These are phyloP conservation scores for Skeletonema marinoi DNA, from an alignment of 108 stramenopile genomes.

Conservation along the genomic window DNA sequence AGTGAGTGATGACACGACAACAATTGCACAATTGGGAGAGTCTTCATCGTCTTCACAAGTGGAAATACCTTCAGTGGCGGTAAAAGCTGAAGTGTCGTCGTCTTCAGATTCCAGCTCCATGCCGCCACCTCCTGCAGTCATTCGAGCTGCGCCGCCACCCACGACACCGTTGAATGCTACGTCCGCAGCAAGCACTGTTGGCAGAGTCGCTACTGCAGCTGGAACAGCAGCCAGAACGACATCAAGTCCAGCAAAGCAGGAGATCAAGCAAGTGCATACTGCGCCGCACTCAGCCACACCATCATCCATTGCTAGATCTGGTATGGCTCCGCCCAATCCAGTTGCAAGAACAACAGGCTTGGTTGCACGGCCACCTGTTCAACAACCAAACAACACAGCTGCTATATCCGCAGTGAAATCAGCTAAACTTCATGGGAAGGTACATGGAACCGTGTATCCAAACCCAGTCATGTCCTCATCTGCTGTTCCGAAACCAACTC, in stretches of 20 bases:
- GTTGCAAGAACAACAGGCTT: background rate
- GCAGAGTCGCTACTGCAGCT: background rate
- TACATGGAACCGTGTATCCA: background rate
- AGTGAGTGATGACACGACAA: background rate
- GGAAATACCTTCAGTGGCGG: background rate
- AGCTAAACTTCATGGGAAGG: background rate
- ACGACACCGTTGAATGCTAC: background rate
- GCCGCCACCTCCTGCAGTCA: slow-evolving; percentile 39
- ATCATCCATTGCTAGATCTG: background rate
- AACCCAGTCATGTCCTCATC: background rate
- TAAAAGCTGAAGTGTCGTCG: background rate
- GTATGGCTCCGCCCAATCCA: background rate
- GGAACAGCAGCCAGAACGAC: background rate
- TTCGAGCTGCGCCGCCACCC: slow-evolving; percentile 1
- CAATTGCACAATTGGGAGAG: background rate
- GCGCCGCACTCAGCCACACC: background rate
- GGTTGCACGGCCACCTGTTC: background rate
- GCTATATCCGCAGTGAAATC: background rate
- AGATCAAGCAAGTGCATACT: background rate
- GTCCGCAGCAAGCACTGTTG: background rate
- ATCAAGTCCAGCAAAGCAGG: background rate
- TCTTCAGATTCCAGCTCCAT: slow-evolving; percentile 21
- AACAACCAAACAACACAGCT: background rate
- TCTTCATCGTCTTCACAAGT: background rate
- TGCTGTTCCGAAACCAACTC: background rate